A percentile compares a stretch with the other conserved stretches of the same genome.
These are phyloP conservation scores for Alternaria triticina DNA, from an alignment of 2,329 filamentous ascomycete genomes.

Conservation along the genomic window DNA sequence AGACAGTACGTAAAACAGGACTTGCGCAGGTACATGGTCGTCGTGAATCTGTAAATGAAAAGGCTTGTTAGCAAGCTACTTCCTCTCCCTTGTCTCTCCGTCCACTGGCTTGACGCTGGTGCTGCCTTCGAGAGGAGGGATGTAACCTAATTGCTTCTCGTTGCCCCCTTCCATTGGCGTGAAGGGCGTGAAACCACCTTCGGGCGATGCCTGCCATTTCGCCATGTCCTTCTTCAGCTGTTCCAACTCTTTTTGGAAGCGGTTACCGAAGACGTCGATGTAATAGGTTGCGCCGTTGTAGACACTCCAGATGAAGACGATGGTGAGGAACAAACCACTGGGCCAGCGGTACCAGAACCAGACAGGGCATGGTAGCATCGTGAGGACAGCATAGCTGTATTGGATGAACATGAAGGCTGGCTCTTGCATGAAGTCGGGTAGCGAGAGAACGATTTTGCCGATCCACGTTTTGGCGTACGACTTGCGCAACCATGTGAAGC, in stretches of 20 bases:
- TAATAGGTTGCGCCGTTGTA: conserved; percentile 98
- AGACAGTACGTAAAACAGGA: background rate
- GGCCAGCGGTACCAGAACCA: conserved; percentile 93
- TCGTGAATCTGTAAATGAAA: background rate
- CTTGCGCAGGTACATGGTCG: background rate
- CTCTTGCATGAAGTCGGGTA: conserved; percentile 80
- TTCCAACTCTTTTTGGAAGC: conserved; percentile 96
- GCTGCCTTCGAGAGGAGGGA: conserved; percentile 40
- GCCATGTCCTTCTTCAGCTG: conserved; percentile 85
- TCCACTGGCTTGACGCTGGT: conserved; percentile 27
- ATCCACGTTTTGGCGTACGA: conserved; percentile 92
- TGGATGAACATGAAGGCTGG: conserved; percentile 95
- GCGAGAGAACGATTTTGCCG: conserved; percentile 79
- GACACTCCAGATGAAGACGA: conserved; percentile 92
- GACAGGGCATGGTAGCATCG: conserved; percentile 91
- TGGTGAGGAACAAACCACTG: conserved; percentile 75
- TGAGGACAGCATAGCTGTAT: conserved; percentile 86
- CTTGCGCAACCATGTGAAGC: conserved; percentile 93
- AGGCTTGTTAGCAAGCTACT: conserved; percentile 9
- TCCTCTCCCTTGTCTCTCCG: conserved; percentile 27
- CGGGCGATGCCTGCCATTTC: conserved; percentile 72
- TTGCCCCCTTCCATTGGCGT: conserved; percentile 27
- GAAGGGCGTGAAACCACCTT: conserved; percentile 30
- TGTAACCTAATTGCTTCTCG: conserved; percentile 36
- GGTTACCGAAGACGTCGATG: conserved; percentile 95